Evolutionary conservation across 2,329 filamentous ascomycete species (phyloP).

Genomic region (Epichloe hybrida): DNA sequence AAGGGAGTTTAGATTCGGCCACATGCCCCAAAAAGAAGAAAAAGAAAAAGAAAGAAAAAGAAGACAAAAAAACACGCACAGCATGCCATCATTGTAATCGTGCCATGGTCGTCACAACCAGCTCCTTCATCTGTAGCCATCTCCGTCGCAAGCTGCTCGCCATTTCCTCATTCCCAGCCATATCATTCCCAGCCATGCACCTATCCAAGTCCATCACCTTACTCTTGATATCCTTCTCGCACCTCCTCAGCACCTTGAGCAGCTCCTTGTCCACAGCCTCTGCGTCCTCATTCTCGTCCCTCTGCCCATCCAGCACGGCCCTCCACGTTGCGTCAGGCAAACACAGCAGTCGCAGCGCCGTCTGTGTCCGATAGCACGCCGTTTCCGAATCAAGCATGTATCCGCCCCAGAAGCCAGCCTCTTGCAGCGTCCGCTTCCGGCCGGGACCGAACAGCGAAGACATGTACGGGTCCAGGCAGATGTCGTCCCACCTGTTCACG

Average conservation of each 20-base stretch:
- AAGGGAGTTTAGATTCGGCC: neutral
- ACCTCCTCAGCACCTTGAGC: conserved; percentile 23
- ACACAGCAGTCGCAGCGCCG: conserved; percentile 31
- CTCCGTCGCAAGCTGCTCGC: conserved; percentile 9
- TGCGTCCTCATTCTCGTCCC: conserved; percentile 33
- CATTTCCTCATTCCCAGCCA: conserved; percentile 12
- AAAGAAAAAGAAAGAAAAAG: too few species aligned
- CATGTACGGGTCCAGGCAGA: conserved; percentile 32
- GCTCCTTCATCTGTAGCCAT: conserved; percentile 15
- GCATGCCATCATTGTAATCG: conserved; percentile 5
- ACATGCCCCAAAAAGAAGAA: neutral
- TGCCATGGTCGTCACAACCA: conserved; percentile 10
- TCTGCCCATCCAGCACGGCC: conserved; percentile 29
- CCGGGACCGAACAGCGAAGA: conserved; percentile 22
- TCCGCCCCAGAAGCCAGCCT: conserved; percentile 33
- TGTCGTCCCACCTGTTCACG: conserved; percentile 38
- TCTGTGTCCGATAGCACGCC: conserved; percentile 42
- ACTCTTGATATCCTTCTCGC: conserved; percentile 18
- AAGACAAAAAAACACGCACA: neutral
- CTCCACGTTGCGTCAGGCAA: conserved; percentile 27
- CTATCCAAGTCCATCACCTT: conserved; percentile 18
- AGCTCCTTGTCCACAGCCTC: conserved; percentile 23
- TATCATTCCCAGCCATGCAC: conserved; percentile 14
- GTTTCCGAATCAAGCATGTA: conserved; percentile 37
- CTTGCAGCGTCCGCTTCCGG: conserved; percentile 28